phyloP scores from a whole-genome alignment of 371 early-diverging fungal genomes.

The Smittium mucronatum region DNA sequence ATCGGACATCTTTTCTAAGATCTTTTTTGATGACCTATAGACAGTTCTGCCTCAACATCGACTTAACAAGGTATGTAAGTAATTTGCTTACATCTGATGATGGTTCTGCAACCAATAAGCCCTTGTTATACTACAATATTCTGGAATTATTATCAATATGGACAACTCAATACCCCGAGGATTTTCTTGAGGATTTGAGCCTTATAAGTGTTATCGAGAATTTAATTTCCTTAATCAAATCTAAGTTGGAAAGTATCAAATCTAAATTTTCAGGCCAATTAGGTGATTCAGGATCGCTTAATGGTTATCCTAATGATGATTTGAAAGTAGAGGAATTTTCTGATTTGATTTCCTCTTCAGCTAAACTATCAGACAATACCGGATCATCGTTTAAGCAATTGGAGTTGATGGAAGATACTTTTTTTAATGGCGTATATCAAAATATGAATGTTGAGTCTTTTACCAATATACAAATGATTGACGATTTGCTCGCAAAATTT shows the following conservation, averaged over 20 bases:
- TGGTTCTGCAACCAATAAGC: conserved; percentile 15
- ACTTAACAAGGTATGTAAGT: background rate
- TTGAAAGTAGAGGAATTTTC: background rate
- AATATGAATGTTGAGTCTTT: too few species aligned
- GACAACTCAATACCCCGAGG: conserved; percentile 45
- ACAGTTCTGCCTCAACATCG: conserved; percentile 17
- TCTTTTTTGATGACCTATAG: conserved; percentile 33
- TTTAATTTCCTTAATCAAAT: background rate
- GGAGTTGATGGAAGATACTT: background rate
- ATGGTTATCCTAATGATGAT: background rate
- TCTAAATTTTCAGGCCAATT: background rate
- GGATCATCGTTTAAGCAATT: background rate
- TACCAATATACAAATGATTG: background rate
- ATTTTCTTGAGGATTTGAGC: conserved; percentile 49
- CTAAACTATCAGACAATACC: background rate
- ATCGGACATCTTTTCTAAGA: conserved; percentile 30
- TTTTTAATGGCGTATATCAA: background rate
- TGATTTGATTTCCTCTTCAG: background rate
- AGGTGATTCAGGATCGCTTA: background rate
- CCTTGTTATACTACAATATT: conserved; percentile 33
- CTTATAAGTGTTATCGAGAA: conserved; percentile 12
- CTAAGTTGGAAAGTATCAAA: background rate
- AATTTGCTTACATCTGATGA: background rate
- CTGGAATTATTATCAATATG: conserved; percentile 50
- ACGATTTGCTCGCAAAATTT: background rate